Conservation (phyloP, 2,329 filamentous ascomycete species). For the Cryoendolithus antarcticus region DNA sequence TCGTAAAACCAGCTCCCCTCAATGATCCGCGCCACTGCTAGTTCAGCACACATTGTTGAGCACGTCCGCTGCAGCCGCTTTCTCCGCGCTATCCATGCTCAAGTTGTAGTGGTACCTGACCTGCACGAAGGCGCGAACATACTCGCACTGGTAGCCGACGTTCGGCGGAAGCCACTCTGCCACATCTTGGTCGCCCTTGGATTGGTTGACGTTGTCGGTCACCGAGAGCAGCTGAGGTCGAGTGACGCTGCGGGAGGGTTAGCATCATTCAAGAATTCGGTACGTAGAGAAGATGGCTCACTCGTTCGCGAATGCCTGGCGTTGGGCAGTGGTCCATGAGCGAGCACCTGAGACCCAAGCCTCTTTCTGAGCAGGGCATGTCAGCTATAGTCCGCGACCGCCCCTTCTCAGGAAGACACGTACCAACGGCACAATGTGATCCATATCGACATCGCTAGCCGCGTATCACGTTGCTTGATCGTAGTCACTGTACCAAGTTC, state of each 20-base stretch:
- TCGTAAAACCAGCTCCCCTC: no score
- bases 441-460: slow-evolving; percentile 63
- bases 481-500: slow-evolving; percentile 60
- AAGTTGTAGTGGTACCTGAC: slow-evolving; percentile 64
- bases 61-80: slow-evolving; percentile 24
- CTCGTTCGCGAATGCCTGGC: slow-evolving; percentile 54
- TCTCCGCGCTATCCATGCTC: slow-evolving; percentile 60
- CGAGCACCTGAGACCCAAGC: slow-evolving; percentile 49
- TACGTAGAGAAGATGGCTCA: slow-evolving; percentile 4
- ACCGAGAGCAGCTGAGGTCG: slow-evolving; percentile 70
- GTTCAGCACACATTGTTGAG: slow-evolving; percentile 4
- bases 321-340: slow-evolving; percentile 55
- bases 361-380: slow-evolving; percentile 6
- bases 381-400: slow-evolving; percentile 22
- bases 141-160: slow-evolving; percentile 61
- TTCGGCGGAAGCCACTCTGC: slow-evolving; percentile 66
- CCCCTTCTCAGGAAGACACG: slow-evolving; percentile 12
- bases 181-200: slow-evolving; percentile 59
- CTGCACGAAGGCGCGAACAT: slow-evolving; percentile 63
- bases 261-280: background rate
- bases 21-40: no score
- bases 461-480: slow-evolving; percentile 60
- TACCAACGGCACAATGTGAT: slow-evolving; percentile 66
- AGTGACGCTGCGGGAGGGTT: slow-evolving; percentile 45
- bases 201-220: slow-evolving; percentile 61